Evolutionary conservation across 331 rosid genomes (phyloP).

Genomic region (Phaseolus coccineus): DNA sequence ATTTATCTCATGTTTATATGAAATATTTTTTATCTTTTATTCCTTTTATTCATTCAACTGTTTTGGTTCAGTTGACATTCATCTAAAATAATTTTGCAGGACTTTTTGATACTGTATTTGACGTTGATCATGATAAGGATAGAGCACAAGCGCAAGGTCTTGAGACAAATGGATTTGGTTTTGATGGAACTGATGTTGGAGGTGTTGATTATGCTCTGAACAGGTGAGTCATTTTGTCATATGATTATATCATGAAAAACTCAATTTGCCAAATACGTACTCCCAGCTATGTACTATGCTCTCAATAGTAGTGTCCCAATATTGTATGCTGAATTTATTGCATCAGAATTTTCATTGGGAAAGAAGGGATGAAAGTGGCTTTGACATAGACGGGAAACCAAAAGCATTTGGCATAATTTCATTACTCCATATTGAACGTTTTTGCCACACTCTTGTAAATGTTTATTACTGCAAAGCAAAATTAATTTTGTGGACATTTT

Average conservation of each 20-base stretch:
- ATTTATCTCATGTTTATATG: conserved; percentile 6
- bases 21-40: neutral
- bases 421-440: neutral
- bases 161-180: conserved; percentile 87
- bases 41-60: conserved; percentile 17
- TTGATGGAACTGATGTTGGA: conserved; percentile 84
- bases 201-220: conserved; percentile 91
- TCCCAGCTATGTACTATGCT: no score
- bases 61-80: conserved; percentile 40
- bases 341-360: conserved; percentile 5
- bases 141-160: conserved; percentile 82
- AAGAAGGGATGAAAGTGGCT: conserved; percentile 22
- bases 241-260: conserved; percentile 7
- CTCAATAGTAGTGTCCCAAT: neutral
- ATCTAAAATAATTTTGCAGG: conserved; percentile 57
- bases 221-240: conserved; percentile 59
- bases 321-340: conserved; percentile 14
- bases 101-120: conserved; percentile 85
- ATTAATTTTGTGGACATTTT: conserved; percentile 33
- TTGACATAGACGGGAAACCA: neutral
- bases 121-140: conserved; percentile 75
- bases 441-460: neutral
- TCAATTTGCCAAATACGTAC: neutral
- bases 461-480: neutral
- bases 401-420: neutral